A percentile compares a stretch with the other conserved stretches of the same genome.
phyloP scores from a whole-genome alignment of 1,284 basidiomycete species.

The Phellinidium pouzarii region DNA sequence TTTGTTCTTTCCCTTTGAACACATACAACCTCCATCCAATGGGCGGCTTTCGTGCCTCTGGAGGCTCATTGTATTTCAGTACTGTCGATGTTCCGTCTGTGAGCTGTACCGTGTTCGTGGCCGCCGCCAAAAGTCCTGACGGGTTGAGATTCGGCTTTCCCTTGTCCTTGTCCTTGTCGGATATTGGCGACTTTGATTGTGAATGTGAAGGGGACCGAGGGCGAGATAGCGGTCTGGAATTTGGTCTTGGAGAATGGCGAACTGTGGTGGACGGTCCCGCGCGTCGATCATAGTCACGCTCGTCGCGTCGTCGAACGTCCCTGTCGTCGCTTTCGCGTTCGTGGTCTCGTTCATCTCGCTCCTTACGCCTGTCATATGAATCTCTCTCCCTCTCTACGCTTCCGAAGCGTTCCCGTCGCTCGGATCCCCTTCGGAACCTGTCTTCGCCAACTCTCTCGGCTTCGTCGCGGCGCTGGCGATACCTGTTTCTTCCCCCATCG shows the following conservation, averaged over 20 bases:
- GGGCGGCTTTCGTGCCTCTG: constrained; percentile 90
- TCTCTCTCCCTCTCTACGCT: constrained; percentile 13
- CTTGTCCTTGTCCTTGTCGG: constrained; percentile 37
- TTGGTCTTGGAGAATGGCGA: constrained; percentile 18
- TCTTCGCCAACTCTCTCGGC: constrained; percentile 1
- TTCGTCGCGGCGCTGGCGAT: neutral
- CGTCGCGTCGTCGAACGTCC: constrained; percentile 16
- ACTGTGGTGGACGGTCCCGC: constrained; percentile 23
- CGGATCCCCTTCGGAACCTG: neutral
- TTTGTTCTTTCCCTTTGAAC: constrained; percentile 91
- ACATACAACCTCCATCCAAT: constrained; percentile 94
- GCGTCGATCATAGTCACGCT: constrained; percentile 21
- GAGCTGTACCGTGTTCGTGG: constrained; percentile 81
- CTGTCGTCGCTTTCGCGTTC: constrained; percentile 5
- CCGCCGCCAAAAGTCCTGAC: constrained; percentile 91
- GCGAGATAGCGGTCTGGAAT: constrained; percentile 38
- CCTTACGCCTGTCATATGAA: constrained; percentile 28
- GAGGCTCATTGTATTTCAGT: constrained; percentile 97
- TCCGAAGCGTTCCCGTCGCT: constrained; percentile 13
- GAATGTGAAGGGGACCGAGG: constrained; percentile 32
- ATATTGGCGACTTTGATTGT: constrained; percentile 29
- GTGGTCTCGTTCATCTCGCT: constrained; percentile 26
- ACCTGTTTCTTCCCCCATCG: constrained; percentile 2
- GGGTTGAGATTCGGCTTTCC: constrained; percentile 82
- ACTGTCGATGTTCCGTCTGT: constrained; percentile 76